phyloP scores from a whole-genome alignment of 805 yeast genomes.

The Yarrowia keelungensis region DNA sequence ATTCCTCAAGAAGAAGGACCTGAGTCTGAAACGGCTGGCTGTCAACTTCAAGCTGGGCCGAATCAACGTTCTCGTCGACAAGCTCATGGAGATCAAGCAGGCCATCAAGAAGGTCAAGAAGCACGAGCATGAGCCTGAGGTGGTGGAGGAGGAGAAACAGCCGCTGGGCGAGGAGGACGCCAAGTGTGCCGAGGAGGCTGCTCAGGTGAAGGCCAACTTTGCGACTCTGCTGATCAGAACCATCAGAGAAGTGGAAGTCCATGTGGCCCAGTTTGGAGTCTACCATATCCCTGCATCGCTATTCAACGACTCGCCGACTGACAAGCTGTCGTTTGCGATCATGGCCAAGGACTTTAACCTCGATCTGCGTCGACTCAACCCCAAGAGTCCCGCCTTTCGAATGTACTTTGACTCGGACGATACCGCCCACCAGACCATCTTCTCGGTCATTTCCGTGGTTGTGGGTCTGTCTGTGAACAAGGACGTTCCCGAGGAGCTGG shows the following conservation, averaged over 20 bases:
- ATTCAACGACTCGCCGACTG: constrained; percentile 32
- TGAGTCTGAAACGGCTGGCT: constrained; percentile 49
- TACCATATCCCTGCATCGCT: constrained; percentile 45
- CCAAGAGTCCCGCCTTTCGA: constrained; percentile 53
- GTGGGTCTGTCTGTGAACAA: constrained; percentile 49
- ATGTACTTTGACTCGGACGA: constrained; percentile 49
- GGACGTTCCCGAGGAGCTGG: constrained; percentile 47
- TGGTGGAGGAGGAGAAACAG: background rate
- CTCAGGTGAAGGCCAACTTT: constrained; percentile 43
- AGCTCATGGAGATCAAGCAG: constrained; percentile 41
- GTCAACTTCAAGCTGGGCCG: constrained; percentile 47
- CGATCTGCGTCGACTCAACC: constrained; percentile 52
- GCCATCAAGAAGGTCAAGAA: constrained; percentile 40
- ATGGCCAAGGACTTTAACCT: constrained; percentile 50
- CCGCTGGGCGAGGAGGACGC: background rate
- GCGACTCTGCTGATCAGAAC: constrained; percentile 48
- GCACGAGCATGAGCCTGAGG: background rate
- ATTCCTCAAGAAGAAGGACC: constrained; percentile 46
- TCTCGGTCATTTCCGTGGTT: constrained; percentile 49
- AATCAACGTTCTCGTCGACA: constrained; percentile 44
- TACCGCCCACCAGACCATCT: constrained; percentile 53
- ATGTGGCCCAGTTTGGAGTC: constrained; percentile 48
- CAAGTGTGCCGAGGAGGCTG: constrained; percentile 32
- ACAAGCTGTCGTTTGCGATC: constrained; percentile 44
- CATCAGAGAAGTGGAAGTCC: constrained; percentile 51